A percentile compares a stretch with the other conserved stretches of the same genome.
These are phyloP conservation scores for Citrus australasica DNA, from an alignment of 345 rosid genomes.

Conservation along the genomic window DNA sequence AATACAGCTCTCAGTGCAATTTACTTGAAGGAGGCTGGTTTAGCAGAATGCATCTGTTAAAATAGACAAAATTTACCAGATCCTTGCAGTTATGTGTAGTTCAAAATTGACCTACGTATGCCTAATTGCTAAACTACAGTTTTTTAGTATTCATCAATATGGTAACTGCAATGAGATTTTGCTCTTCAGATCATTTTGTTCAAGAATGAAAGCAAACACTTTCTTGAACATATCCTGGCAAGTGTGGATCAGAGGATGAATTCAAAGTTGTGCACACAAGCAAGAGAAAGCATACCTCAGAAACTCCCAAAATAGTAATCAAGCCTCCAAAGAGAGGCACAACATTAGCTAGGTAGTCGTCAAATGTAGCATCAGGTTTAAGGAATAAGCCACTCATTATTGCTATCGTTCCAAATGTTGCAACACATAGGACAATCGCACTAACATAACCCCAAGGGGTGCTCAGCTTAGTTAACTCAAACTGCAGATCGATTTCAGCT, in stretches of 20 bases:
- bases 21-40: not conserved
- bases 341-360: slow-evolving; percentile 73
- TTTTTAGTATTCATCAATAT: not conserved
- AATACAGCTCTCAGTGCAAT: not conserved
- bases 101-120: not conserved
- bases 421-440: slow-evolving; percentile 54
- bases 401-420: slow-evolving; percentile 88
- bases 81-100: not conserved
- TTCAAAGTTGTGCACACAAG: not conserved
- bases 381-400: slow-evolving; percentile 91
- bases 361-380: slow-evolving; percentile 78
- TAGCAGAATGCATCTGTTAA: not conserved
- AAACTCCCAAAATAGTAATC: slow-evolving; percentile 74
- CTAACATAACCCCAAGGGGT: slow-evolving; percentile 88
- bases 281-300: slow-evolving; percentile 56
- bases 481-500: slow-evolving; percentile 82
- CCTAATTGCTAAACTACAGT: not conserved
- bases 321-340: slow-evolving; percentile 88
- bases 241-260: not conserved
- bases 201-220: not conserved
- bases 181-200: not conserved
- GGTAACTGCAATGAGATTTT: not conserved
- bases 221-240: not conserved
- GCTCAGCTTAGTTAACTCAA: slow-evolving; percentile 74
- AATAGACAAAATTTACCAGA: not conserved